Base-by-base conservation (phyloP, 2,329 filamentous ascomycete species). In the Nemania serpens region DNA sequence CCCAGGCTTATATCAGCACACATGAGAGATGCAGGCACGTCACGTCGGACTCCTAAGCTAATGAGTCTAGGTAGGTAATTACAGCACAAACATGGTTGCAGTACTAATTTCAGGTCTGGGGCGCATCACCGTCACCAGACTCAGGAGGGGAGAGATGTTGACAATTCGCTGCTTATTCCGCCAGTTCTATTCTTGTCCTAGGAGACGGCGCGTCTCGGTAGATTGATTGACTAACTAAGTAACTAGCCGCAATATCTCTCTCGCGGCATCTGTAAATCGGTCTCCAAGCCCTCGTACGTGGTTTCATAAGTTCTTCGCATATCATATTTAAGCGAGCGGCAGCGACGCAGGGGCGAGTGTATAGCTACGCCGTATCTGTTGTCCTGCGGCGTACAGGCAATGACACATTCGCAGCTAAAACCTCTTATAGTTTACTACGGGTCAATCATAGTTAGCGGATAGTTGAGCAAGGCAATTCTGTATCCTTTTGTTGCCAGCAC, bases 121-220 rank as follows among this genome's bases (percentile, higher is more conserved):
- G 18, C n/a, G 25, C 36, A 37, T 43, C 33, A 43, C 15, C 12
- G 22, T 56, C 36, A 43, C 7, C 7, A 29, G 25, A 57, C 33
- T 51, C 18, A 10, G 18, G 17, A 15, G 5, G 20, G 36, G 37
- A 41, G 41, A 53, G n/a, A 33, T 43, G 29, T 50, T 17, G 25
- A 41, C 25, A 45, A 25, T 42, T 29, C 20, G 53, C 54, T 41
- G 34, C 22, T 15, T 33, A 47, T 50, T 46, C 20, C 20, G 13
- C 29, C 33, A 42, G 39, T 62, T 59, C 59, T 62, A 62, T 62
- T 62, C 52, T 59, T 59, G 33, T 55, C 37, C n/a, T 6, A 15
- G 18, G 48, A 33, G 34, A 29, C 25, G 15, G 29, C 9, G 15
- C 33, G 43, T 59, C 51, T 15, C 10, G 29, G 46, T 25, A 43